phyloP scores from a whole-genome alignment of 805 yeast genomes.

The Kazachstania psychrophila region DNA sequence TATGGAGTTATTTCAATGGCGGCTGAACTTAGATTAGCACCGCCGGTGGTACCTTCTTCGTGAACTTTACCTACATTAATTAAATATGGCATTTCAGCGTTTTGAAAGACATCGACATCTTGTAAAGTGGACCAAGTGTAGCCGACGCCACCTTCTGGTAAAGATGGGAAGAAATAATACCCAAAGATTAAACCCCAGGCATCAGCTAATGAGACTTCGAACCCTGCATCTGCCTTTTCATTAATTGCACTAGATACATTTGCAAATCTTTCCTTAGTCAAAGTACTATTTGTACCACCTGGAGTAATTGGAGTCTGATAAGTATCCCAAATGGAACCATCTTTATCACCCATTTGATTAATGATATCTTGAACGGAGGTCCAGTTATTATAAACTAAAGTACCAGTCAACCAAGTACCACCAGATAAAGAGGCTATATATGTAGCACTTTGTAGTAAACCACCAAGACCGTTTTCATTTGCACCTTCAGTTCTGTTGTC shows the following conservation, averaged over 20 bases:
- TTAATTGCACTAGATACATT: slow-evolving; percentile 44
- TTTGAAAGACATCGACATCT: slow-evolving; percentile 48
- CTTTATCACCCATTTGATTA: slow-evolving; percentile 57
- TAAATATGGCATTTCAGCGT: slow-evolving; percentile 64
- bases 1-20: slow-evolving; percentile 53
- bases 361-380: slow-evolving; percentile 55
- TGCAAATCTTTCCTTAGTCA: slow-evolving; percentile 42
- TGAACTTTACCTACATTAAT: slow-evolving; percentile 57
- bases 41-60: too few species aligned
- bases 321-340: slow-evolving; percentile 62
- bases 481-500: slow-evolving; percentile 60
- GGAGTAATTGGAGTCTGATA: slow-evolving; percentile 50
- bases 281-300: slow-evolving; percentile 49
- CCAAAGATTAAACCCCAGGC: slow-evolving; percentile 73
- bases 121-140: slow-evolving; percentile 51
- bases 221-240: slow-evolving; percentile 54
- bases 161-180: slow-evolving; percentile 57
- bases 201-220: slow-evolving; percentile 55
- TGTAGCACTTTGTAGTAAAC: slow-evolving; percentile 58
- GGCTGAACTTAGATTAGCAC: slow-evolving; percentile 63
- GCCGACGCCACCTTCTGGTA: slow-evolving; percentile 54
- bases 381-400: slow-evolving; percentile 62
- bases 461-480: slow-evolving; percentile 54
- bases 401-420: slow-evolving; percentile 72
- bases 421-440: slow-evolving; percentile 76